Base-by-base conservation (phyloP, 2,329 filamentous ascomycete genomes). In the Dendryphion nanum region DNA sequence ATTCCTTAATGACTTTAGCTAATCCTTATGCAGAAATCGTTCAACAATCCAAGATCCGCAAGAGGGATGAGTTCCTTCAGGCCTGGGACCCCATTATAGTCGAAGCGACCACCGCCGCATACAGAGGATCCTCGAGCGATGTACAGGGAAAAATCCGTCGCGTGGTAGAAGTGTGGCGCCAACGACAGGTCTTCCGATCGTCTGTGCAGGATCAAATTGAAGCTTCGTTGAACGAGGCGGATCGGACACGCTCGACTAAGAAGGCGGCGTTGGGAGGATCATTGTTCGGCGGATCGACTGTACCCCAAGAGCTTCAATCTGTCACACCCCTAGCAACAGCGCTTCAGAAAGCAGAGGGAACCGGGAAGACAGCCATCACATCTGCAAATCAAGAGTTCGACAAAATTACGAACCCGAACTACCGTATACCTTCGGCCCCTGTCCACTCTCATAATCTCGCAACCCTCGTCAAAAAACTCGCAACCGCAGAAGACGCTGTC, bases 101-200 rank as follows among this genome's bases (percentile, higher is more conserved):
- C 15, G 93, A 98, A 65, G 91, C 89, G n/a, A 85, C 86, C 7
- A 78, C 87, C 12, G 75, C 80, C n/a, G 91, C 93, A 26, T 98
- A 97, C 66, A 95, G 91, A 66, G 89, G 89, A 44, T 84, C 89
- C 2, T 50, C 57, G 7, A 82, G 87, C 6, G 91, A 98, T 35
- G 81, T 95, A 18, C 93, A 97, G 63, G 78, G 80, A 41, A 96
- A 96, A 64, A 74, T 98, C 24, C 79, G 85, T 44, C 80, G 93
- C 20, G 91, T 97, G 1, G 81, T 97, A 3, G 91, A 97, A 57
- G 93, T 98, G 14, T 98, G 93, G 93, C 84, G 85, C 59, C 82
- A 91, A 55, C 78, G 93, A 23, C 71, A 74, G 36, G 93, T 98
- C 31, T 98, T 98, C 55, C 88, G 94, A 45, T 65, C 66, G 1